Conservation (phyloP, 2,329 filamentous ascomycete species). For the Ceratocystis ficicola region DNA sequence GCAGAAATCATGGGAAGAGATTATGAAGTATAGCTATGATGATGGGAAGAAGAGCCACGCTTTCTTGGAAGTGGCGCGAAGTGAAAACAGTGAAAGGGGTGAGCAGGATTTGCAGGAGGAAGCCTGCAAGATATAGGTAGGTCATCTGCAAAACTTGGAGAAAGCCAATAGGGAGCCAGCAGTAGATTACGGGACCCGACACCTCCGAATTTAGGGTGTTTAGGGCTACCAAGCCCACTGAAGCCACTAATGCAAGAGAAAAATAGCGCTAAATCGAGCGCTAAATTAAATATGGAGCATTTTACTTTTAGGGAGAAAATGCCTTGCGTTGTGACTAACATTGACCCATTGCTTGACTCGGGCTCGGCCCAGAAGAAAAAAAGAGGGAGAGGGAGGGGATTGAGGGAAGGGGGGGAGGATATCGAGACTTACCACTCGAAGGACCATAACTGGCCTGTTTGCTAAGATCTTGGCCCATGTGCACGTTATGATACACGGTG, state of each 20-base stretch:
- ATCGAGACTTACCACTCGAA: not conserved
- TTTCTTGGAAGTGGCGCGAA: no score
- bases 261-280: not conserved
- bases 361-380: not conserved
- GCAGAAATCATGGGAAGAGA: not conserved
- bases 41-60: not conserved
- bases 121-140: no score
- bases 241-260: not conserved
- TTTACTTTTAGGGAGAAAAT: not conserved
- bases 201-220: not conserved
- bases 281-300: not conserved
- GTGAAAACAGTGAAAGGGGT: not conserved
- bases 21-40: not conserved
- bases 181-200: not conserved
- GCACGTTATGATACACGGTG: constrained; percentile 8
- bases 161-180: constrained; percentile 1
- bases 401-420: not conserved
- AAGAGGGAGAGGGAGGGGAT: not conserved
- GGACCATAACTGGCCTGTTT: not conserved
- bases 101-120: not conserved
- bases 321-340: not conserved
- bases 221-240: not conserved
- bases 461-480: not conserved
- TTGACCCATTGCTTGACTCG: not conserved
- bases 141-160: no score